Percentiles rank a stretch among this genome's conserved stretches.
Conservation (phyloP, 768 basidiomycete species). For the Calocera viscosa region DNA sequence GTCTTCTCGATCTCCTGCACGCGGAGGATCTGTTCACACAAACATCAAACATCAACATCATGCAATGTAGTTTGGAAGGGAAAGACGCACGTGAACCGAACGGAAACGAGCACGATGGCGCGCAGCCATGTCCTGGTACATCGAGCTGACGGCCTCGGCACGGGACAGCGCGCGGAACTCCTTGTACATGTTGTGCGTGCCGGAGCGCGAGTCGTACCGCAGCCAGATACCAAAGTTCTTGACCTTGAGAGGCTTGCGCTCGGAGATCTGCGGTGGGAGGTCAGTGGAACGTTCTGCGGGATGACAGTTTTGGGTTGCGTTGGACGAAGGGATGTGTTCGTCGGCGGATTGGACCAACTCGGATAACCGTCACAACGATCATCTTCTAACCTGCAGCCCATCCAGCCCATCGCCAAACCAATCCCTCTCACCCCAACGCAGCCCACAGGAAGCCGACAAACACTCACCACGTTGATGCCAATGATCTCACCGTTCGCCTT, state of each 20-base stretch:
- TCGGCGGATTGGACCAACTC: too few species aligned
- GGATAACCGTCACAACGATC: neutral
- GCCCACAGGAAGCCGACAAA: neutral
- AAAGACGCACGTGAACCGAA: constrained; percentile 74
- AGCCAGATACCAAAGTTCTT: constrained; percentile 99
- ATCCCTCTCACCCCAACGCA: constrained; percentile 46
- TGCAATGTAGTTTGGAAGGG: neutral
- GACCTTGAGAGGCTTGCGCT: constrained; percentile 95
- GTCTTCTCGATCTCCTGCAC: constrained; percentile 91
- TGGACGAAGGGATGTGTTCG: constrained; percentile 23
- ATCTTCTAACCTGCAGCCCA: neutral
- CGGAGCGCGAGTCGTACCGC: constrained; percentile 97
- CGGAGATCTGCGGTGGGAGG: constrained; percentile 64
- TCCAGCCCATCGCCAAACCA: constrained; percentile 25
- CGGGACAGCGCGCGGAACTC: constrained; percentile 86
- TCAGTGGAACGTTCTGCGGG: neutral
- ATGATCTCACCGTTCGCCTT: constrained; percentile 99
- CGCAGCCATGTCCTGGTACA: constrained; percentile 99
- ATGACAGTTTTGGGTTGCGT: neutral
- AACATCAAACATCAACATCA: neutral
- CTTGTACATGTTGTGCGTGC: constrained; percentile 99
- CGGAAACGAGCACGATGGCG: constrained; percentile 98
- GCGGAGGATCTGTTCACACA: constrained; percentile 68
- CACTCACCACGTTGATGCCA: constrained; percentile 91
- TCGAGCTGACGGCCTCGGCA: constrained; percentile 85